Evolutionary conservation across 345 rosid genomes (phyloP).

Genomic region (Psidium guajava): DNA sequence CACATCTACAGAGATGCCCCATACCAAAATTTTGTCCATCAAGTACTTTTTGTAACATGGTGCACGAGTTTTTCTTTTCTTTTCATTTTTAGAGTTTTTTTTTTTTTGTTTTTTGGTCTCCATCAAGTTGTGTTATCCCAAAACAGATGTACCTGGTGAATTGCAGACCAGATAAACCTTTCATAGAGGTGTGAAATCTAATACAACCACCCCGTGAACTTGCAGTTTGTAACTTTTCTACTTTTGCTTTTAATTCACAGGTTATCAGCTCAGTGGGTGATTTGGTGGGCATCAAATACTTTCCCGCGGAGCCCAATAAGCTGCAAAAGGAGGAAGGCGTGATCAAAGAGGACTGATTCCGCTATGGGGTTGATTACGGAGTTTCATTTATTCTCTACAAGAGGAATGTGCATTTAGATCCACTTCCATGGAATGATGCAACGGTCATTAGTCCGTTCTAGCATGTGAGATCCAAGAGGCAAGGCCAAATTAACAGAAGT

Average conservation of each 20-base stretch:
- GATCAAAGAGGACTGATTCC: conserved; percentile 7
- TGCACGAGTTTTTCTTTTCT: neutral
- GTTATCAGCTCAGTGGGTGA: conserved; percentile 74
- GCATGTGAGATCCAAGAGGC: neutral
- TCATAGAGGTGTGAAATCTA: neutral
- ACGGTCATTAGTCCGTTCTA: neutral
- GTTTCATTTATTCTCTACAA: neutral
- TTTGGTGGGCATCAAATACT: conserved; percentile 71
- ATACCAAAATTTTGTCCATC: neutral
- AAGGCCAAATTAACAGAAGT: neutral
- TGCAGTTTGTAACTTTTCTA: neutral
- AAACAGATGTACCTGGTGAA: neutral
- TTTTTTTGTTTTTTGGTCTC: too few relatives aligned
- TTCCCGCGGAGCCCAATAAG: conserved; percentile 65
- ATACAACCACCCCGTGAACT: neutral
- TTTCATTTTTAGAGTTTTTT: neutral
- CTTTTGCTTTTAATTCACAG: conserved; percentile 16
- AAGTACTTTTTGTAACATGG: neutral
- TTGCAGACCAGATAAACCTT: neutral
- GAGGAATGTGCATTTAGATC: neutral
- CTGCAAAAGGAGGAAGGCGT: conserved; percentile 7
- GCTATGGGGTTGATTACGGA: neutral
- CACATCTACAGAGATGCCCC: neutral
- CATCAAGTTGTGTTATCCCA: too few relatives aligned
- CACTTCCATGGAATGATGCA: neutral